A percentile compares a stretch with the other conserved stretches of the same genome.
Evolutionary conservation across 805 yeast species (phyloP).

Genomic region (Saccharomyces jurei): DNA sequence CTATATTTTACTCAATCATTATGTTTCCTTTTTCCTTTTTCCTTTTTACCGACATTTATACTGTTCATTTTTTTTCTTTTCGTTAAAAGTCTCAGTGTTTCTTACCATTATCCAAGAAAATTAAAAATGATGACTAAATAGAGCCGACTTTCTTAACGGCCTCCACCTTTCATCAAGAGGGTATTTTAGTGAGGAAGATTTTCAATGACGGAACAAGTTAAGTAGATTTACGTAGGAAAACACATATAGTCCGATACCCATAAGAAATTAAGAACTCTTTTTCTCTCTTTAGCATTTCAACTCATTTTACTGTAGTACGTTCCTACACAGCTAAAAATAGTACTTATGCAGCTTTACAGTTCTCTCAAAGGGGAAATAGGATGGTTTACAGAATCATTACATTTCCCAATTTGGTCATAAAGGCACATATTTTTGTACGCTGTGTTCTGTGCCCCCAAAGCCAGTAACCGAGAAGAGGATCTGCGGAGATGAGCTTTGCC

Average conservation of each 20-base stretch:
- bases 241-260: not conserved
- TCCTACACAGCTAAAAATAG: not conserved
- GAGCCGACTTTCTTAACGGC: not conserved
- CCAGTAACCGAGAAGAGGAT: not conserved
- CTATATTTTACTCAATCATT: not conserved
- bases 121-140: not conserved
- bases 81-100: not conserved
- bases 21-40: conserved; percentile 1
- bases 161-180: not conserved
- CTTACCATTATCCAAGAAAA: not conserved
- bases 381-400: not conserved
- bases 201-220: not conserved
- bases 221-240: not conserved
- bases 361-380: not conserved
- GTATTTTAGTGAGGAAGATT: not conserved
- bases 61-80: not conserved
- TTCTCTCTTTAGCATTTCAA: not conserved
- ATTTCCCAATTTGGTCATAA: not conserved
- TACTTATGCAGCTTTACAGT: not conserved
- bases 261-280: not conserved
- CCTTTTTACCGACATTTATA: not conserved
- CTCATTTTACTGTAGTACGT: not conserved
- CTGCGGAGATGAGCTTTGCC: not conserved
- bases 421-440: not conserved
- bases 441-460: not conserved